Percentiles rank a stretch among this genome's conserved stretches.
Conservation (phyloP, 805 yeast species). For the Kodamaea leandrae region DNA sequence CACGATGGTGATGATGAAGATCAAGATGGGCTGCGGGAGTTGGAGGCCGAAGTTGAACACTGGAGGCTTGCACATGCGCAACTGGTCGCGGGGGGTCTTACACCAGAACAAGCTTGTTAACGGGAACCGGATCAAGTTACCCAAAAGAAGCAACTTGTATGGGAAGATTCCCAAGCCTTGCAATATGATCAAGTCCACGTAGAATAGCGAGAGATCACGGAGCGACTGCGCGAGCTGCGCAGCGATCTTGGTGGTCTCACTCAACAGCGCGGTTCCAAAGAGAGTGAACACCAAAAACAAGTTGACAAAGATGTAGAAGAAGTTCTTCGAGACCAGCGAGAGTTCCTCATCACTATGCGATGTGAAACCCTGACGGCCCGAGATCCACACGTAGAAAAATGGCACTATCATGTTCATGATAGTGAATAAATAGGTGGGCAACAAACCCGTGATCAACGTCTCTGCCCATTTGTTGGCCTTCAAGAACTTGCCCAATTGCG, state of each 20-base stretch:
- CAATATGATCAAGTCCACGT: conserved; percentile 78
- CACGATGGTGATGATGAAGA: conserved; percentile 77
- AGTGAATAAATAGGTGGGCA: conserved; percentile 91
- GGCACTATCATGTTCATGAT: conserved; percentile 81
- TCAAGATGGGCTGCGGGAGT: conserved; percentile 86
- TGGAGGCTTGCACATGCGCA: conserved; percentile 81
- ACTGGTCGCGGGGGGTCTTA: conserved; percentile 80
- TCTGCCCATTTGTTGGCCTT: conserved; percentile 67
- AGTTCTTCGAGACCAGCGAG: conserved; percentile 86
- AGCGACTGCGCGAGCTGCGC: conserved; percentile 80
- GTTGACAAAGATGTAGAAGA: conserved; percentile 91
- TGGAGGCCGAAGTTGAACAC: conserved; percentile 86
- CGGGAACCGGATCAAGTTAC: conserved; percentile 73
- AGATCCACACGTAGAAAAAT: conserved; percentile 77
- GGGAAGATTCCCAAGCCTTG: conserved; percentile 92
- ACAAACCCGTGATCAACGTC: conserved; percentile 77
- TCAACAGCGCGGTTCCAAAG: conserved; percentile 86
- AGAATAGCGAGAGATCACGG: conserved; percentile 76
- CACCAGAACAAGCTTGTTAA: conserved; percentile 52
- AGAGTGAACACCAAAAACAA: conserved; percentile 90
- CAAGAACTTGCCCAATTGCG: conserved; percentile 69
- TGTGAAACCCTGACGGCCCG: conserved; percentile 82
- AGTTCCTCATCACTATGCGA: conserved; percentile 92
- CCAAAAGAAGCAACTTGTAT: conserved; percentile 75
- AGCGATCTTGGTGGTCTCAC: conserved; percentile 89